Conservation (phyloP, 2,329 filamentous ascomycete genomes). For the Leptographium radiaticola region DNA sequence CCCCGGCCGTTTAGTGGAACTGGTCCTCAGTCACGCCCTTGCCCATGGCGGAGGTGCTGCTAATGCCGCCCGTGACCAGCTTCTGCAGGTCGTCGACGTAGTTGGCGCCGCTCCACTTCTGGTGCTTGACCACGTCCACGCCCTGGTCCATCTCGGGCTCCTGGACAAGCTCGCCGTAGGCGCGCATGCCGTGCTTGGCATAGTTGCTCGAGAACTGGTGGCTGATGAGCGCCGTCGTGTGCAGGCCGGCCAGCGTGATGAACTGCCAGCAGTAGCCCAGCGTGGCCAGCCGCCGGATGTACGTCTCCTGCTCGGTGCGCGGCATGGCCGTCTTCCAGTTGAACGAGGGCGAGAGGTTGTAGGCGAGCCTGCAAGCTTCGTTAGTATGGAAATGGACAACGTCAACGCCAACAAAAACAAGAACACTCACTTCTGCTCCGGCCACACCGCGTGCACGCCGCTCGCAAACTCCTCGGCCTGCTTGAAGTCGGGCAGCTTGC, state of each 20-base stretch:
- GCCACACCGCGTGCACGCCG: slow-evolving; percentile 88
- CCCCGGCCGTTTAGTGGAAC: slow-evolving; percentile 46
- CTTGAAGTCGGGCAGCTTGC: slow-evolving; percentile 79
- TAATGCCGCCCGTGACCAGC: slow-evolving; percentile 92
- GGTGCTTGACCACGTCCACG: slow-evolving; percentile 93
- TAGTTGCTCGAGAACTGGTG: slow-evolving; percentile 81
- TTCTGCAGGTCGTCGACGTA: slow-evolving; percentile 92
- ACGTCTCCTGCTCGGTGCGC: slow-evolving; percentile 85
- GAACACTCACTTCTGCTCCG: slow-evolving; percentile 74
- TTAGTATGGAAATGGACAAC: neutral
- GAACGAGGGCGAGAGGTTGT: slow-evolving; percentile 97
- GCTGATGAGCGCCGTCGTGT: slow-evolving; percentile 87
- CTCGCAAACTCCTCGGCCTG: slow-evolving; percentile 90
- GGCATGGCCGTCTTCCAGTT: slow-evolving; percentile 99
- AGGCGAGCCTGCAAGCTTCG: slow-evolving; percentile 54
- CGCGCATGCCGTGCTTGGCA: slow-evolving; percentile 75
- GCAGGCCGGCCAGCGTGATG: slow-evolving; percentile 95
- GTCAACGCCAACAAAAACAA: neutral
- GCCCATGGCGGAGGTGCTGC: slow-evolving; percentile 89
- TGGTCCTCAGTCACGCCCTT: slow-evolving; percentile 97
- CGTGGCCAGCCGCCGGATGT: slow-evolving; percentile 74
- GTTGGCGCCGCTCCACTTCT: slow-evolving; percentile 95
- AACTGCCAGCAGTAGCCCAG: slow-evolving; percentile 99
- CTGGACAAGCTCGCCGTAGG: slow-evolving; percentile 93
- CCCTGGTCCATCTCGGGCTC: slow-evolving; percentile 89